These are phyloP conservation scores for Spergularia bocconei DNA, from an alignment of 148 eudicot genomes.

Conservation along the genomic window DNA sequence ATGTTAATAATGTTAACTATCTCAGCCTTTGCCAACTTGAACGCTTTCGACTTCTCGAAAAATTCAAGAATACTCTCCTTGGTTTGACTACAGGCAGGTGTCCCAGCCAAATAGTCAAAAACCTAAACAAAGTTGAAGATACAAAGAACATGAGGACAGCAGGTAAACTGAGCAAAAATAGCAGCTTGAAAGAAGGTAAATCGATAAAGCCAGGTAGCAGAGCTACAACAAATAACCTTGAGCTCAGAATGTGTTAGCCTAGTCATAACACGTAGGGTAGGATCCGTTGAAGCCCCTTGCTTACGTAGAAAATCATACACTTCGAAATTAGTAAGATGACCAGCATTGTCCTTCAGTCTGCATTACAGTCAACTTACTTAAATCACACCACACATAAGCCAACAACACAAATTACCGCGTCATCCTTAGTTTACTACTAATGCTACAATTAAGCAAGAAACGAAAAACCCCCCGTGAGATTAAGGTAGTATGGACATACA, in stretches of 20 bases:
- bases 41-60: constrained; percentile 43
- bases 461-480: background rate
- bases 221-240: constrained; percentile 37
- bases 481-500: constrained; percentile 12
- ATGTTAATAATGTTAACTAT: constrained; percentile 62
- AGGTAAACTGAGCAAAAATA: background rate
- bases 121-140: constrained; percentile 46
- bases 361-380: constrained; percentile 16
- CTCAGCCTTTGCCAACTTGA: constrained; percentile 62
- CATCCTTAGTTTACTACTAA: background rate
- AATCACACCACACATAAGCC: background rate
- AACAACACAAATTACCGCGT: background rate
- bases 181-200: background rate
- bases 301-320: constrained; percentile 37
- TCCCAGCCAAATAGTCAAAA: constrained; percentile 71
- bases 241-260: constrained; percentile 47
- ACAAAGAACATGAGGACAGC: background rate
- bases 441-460: background rate
- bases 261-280: constrained; percentile 37
- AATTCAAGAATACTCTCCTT: constrained; percentile 48
- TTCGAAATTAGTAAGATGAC: constrained; percentile 44
- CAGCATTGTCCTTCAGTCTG: constrained; percentile 41
- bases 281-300: constrained; percentile 40
- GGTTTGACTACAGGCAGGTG: constrained; percentile 58
- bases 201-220: background rate